Percentiles rank a stretch among this genome's conserved stretches.
phyloP scores from a whole-genome alignment of 2,329 filamentous ascomycete species.

The Monosporascus sp. region DNA sequence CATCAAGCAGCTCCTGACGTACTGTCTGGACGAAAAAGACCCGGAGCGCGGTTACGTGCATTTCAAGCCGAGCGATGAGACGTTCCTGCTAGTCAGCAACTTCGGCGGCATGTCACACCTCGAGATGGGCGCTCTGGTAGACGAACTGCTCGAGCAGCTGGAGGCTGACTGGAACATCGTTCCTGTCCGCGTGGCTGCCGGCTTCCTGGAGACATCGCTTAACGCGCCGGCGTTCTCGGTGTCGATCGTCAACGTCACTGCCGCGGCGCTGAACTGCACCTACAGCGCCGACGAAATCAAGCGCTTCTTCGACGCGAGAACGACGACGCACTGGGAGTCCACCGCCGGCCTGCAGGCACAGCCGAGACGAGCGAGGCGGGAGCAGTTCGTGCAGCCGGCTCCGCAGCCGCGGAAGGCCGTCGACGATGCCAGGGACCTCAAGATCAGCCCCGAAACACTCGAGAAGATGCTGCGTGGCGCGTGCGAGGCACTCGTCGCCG shows the following conservation, averaged over 20 bases:
- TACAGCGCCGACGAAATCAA: constrained; percentile 53
- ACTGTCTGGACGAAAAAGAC: constrained; percentile 55
- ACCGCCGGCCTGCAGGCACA: constrained; percentile 41
- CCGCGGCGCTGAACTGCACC: constrained; percentile 37
- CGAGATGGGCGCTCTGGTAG: constrained; percentile 50
- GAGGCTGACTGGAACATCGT: constrained; percentile 41
- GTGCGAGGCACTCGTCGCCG: constrained; percentile 48
- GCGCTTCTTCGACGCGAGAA: constrained; percentile 58
- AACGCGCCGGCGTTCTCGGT: constrained; percentile 69
- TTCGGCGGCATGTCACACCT: constrained; percentile 55
- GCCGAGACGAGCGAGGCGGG: constrained; percentile 28
- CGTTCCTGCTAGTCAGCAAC: constrained; percentile 52
- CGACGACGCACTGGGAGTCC: constrained; percentile 53
- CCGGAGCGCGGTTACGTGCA: constrained; percentile 45
- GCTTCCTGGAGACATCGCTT: constrained; percentile 66
- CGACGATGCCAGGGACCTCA: constrained; percentile 36
- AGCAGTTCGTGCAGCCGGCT: constrained; percentile 39
- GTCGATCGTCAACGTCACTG: constrained; percentile 57
- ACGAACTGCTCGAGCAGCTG: constrained; percentile 49
- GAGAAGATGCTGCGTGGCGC: constrained; percentile 51
- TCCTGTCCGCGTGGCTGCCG: constrained; percentile 52
- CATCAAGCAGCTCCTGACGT: constrained; percentile 52
- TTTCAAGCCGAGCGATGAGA: constrained; percentile 43
- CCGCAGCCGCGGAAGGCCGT: constrained; percentile 30
- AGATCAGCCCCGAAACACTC: constrained; percentile 47